Conservation (phyloP, 1,284 basidiomycete genomes). For the Hemileia vastatrix region DNA sequence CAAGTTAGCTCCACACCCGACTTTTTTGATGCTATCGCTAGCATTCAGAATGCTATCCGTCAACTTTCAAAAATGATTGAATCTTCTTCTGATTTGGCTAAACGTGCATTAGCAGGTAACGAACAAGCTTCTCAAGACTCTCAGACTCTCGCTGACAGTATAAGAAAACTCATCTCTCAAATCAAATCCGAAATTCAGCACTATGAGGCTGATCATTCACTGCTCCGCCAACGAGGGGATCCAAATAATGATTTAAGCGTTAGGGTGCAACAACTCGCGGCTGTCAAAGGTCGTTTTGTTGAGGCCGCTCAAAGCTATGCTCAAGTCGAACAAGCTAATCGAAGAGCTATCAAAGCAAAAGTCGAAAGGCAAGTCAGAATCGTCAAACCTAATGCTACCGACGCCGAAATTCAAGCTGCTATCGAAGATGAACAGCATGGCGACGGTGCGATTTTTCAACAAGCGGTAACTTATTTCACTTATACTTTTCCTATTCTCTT, state of each 20-base stretch:
- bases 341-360: constrained; percentile 23
- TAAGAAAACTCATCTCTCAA: neutral
- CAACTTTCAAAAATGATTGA: constrained; percentile 10
- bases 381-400: constrained; percentile 44
- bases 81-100: constrained; percentile 2
- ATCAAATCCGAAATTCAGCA: constrained; percentile 12
- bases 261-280: constrained; percentile 53
- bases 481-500: neutral
- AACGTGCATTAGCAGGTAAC: constrained; percentile 1
- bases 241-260: constrained; percentile 6
- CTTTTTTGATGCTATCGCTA: constrained; percentile 12
- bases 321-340: constrained; percentile 9
- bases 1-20: constrained; percentile 8
- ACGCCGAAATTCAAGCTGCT: constrained; percentile 41
- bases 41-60: constrained; percentile 9
- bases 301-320: constrained; percentile 47
- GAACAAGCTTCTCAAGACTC: neutral
- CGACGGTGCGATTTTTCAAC: constrained; percentile 16
- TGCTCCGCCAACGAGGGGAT: constrained; percentile 14
- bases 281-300: constrained; percentile 48
- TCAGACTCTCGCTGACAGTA: constrained; percentile 1
- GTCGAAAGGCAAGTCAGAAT: constrained; percentile 44
- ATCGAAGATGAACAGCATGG: constrained; percentile 40
- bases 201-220: constrained; percentile 15
- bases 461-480: constrained; percentile 2